Conservation (phyloP, 345 rosid species). For the Populus pruinosa region DNA sequence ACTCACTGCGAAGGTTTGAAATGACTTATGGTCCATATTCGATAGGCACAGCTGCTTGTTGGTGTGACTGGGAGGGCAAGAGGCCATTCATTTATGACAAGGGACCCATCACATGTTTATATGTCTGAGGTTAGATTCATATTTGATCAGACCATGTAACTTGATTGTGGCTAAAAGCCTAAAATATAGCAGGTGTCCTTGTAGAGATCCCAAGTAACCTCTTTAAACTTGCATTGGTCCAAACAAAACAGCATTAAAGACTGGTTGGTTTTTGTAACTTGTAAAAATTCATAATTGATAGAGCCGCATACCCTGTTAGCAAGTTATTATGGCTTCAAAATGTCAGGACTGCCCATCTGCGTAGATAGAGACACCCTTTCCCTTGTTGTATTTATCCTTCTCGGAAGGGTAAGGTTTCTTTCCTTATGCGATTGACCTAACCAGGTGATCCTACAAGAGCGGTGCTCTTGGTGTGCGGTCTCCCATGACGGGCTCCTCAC, state of each 20-base stretch:
- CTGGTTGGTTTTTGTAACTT: constrained; percentile 39
- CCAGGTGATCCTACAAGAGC: constrained; percentile 30
- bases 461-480: constrained; percentile 13
- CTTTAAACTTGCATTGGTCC: constrained; percentile 33
- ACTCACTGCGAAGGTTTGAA: not conserved
- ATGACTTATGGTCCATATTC: constrained; percentile 2
- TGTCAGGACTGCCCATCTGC: constrained; percentile 20
- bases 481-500: constrained; percentile 39
- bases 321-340: constrained; percentile 22
- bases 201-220: constrained; percentile 59
- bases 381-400: not conserved
- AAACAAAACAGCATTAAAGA: constrained; percentile 28
- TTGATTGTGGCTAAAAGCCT: constrained; percentile 13
- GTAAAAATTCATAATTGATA: constrained; percentile 41
- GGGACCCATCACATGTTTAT: constrained; percentile 22
- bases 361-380: constrained; percentile 2
- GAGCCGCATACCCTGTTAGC: constrained; percentile 27
- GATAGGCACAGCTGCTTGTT: constrained; percentile 13
- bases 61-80: constrained; percentile 10
- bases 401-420: not conserved
- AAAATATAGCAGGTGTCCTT: constrained; percentile 36
- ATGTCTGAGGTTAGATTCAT: constrained; percentile 14
- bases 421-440: constrained; percentile 35
- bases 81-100: constrained; percentile 6
- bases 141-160: not conserved